Conservation (phyloP, 768 basidiomycete genomes). For the Sistotremastrum suecicum region DNA sequence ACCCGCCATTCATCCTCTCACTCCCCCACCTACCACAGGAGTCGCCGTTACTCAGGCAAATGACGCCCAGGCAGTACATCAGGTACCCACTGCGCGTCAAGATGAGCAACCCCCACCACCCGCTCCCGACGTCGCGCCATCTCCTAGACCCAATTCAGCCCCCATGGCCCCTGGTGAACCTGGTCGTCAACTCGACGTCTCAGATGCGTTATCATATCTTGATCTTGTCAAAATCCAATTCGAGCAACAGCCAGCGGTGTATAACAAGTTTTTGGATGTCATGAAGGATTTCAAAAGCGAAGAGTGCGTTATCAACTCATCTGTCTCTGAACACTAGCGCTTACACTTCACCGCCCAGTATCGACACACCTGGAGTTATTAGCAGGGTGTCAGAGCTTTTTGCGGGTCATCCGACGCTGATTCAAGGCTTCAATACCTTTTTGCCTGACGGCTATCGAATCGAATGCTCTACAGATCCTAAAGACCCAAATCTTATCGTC, state of each 20-base stretch:
- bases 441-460: slow-evolving; percentile 90
- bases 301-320: slow-evolving; percentile 35
- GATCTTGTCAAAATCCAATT: slow-evolving; percentile 93
- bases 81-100: background rate
- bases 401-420: slow-evolving; percentile 76
- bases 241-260: slow-evolving; percentile 79
- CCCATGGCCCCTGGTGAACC: slow-evolving; percentile 1
- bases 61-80: too few species aligned
- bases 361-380: slow-evolving; percentile 97
- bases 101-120: background rate
- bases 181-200: slow-evolving; percentile 73
- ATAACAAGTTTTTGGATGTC: slow-evolving; percentile 89
- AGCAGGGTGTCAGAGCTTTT: slow-evolving; percentile 89
- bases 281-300: slow-evolving; percentile 99
- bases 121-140: background rate
- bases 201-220: slow-evolving; percentile 85
- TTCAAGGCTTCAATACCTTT: slow-evolving; percentile 98
- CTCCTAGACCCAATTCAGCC: background rate
- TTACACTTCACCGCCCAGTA: slow-evolving; percentile 32
- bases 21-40: too few species aligned
- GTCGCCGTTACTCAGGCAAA: too few species aligned
- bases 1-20: too few species aligned
- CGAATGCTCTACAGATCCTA: slow-evolving; percentile 55
- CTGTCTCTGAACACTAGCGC: slow-evolving; percentile 1
- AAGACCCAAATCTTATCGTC: slow-evolving; percentile 53